Evolutionary conservation across 2,329 filamentous ascomycete genomes (phyloP).

Genomic region (Mollisiaceae sp.): DNA sequence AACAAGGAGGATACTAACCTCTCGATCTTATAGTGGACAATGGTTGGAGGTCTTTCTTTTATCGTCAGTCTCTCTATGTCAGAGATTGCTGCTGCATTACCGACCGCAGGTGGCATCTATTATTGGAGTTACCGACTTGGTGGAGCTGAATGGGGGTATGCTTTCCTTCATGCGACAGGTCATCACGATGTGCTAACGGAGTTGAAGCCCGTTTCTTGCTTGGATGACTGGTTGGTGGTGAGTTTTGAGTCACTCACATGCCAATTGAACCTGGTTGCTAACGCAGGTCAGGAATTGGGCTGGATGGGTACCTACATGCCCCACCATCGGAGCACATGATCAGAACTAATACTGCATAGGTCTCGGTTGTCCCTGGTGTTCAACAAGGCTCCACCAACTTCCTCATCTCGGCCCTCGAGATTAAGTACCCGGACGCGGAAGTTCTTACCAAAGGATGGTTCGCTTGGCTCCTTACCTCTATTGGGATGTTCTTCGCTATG

Average conservation of each 20-base stretch:
- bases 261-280: slow-evolving; percentile 2
- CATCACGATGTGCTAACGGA: slow-evolving; percentile 19
- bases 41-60: slow-evolving; percentile 45
- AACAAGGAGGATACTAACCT: too few species aligned
- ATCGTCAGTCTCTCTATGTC: slow-evolving; percentile 46
- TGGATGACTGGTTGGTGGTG: slow-evolving; percentile 50
- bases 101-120: slow-evolving; percentile 48
- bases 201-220: slow-evolving; percentile 41
- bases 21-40: slow-evolving; percentile 39
- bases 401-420: slow-evolving; percentile 46
- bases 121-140: slow-evolving; percentile 47
- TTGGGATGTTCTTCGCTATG: slow-evolving; percentile 46
- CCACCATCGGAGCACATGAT: background rate
- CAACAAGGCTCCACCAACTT: slow-evolving; percentile 49
- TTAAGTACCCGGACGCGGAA: slow-evolving; percentile 44
- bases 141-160: slow-evolving; percentile 43
- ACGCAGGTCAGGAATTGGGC: slow-evolving; percentile 42
- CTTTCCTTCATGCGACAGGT: slow-evolving; percentile 12
- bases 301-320: slow-evolving; percentile 24
- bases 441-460: slow-evolving; percentile 47
- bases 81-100: slow-evolving; percentile 46
- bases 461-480: slow-evolving; percentile 44
- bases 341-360: slow-evolving; percentile 17
- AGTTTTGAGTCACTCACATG: background rate
- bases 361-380: slow-evolving; percentile 46